Evolutionary conservation across 2,329 filamentous ascomycete species (phyloP), one percentile per base, ranked within the genome.

Genomic region (Phialophora chinensis): DNA sequence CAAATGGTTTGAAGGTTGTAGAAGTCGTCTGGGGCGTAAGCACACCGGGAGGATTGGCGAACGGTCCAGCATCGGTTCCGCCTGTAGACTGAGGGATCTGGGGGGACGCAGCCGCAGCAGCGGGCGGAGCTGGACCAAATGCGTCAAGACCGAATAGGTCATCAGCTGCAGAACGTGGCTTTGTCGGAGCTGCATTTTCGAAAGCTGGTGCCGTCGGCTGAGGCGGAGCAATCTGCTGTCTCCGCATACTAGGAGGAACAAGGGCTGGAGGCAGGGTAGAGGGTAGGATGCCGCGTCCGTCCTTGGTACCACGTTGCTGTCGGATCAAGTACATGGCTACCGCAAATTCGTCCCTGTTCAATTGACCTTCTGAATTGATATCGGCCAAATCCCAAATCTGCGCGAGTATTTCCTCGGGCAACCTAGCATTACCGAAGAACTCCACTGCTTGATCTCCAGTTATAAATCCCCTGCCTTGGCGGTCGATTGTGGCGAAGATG

Each of bases 361-460:
- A 82, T 65, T 90, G 89, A 11, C 95, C 95, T 72, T 93, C 91
- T 7, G 92, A 95, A 75, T 92, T 92, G 78, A 97, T 92, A 79
- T 99, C 95, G 14, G 95, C 90, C 33, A 99, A 86, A 77, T 99
- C 95, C 95, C 95, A 99, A 70, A 99, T 96, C 73, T 96, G 91
- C 33, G 95, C 95, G 61, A 99, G 83, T 10, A 87, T 88, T 74
- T 97, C 94, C 76, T 98, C 94, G 0, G 92, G 87, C 14, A 99
- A 84, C 65, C 91, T 90, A 0, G 94, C 97, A 78, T 97, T 93
- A 76, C 91, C 94, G 78, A 99, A 92, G 80, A 98, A 99, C 8
- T 88, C 86, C 8, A 98, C 95, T 2, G 94, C 95, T 78, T 98
- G 93, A 74, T 98, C 94, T 71, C 95, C 95, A 35, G 90, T 96